These are phyloP conservation scores for Pythium coloratum DNA, from an alignment of 352 stramenopile species.

Conservation along the genomic window DNA sequence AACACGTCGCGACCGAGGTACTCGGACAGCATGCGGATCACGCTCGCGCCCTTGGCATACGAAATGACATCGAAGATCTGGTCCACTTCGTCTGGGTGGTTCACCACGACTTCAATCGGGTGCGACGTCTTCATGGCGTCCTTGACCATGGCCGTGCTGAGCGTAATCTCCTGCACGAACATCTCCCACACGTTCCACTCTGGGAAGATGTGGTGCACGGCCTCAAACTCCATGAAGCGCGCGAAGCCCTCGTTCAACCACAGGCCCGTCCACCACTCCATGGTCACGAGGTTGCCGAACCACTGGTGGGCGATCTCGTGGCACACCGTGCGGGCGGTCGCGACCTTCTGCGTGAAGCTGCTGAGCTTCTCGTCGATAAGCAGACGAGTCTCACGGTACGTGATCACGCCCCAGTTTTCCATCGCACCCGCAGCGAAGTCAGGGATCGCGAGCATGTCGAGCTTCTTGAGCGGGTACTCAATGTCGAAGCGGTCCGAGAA, in stretches of 20 bases:
- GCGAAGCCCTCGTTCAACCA: conserved; percentile 99
- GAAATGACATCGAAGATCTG: conserved; percentile 99
- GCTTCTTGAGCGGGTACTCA: conserved; percentile 96
- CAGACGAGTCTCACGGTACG: conserved; percentile 95
- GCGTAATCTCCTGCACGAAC: conserved; percentile 88
- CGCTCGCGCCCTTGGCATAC: conserved; percentile 91
- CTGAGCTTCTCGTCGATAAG: conserved; percentile 82
- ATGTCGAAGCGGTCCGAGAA: conserved; percentile 76
- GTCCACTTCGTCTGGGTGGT: conserved; percentile 94
- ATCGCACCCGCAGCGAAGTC: conserved; percentile 97
- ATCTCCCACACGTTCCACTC: conserved; percentile 97
- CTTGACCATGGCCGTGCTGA: conserved; percentile 87
- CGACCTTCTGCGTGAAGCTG: conserved; percentile 65
- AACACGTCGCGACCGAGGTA: conserved; percentile 77
- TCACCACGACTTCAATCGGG: conserved; percentile 95
- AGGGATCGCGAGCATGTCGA: conserved; percentile 97
- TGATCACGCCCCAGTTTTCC: conserved; percentile 96
- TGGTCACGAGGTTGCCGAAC: conserved; percentile 99
- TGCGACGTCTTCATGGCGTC: conserved; percentile 92
- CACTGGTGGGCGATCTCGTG: conserved; percentile 98
- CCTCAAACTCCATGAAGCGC: conserved; percentile 95
- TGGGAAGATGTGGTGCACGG: conserved; percentile 91
- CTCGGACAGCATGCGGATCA: conserved; percentile 81
- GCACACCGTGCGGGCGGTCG: conserved; percentile 94
- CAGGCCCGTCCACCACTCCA: conserved; percentile 96